phyloP scores from a whole-genome alignment of 495 filamentous ascomycete genomes.

The Haplographium delicatum region DNA sequence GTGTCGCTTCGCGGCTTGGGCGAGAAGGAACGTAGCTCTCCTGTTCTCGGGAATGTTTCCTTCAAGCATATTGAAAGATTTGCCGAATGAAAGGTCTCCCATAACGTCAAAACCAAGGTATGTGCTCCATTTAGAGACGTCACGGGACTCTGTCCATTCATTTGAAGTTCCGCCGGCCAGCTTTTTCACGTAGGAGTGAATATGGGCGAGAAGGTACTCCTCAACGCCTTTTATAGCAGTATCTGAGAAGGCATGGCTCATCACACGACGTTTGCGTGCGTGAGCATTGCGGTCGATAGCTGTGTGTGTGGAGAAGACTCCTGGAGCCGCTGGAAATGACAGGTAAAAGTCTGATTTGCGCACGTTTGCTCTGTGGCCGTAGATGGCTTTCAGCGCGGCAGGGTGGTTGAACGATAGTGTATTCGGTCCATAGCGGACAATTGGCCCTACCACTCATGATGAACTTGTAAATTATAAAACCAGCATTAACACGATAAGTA shows the following conservation, averaged over 20 bases:
- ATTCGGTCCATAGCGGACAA: not conserved
- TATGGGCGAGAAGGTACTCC: not conserved
- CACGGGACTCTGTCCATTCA: not conserved
- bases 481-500: no score
- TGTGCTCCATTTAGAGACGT: not conserved
- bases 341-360: slow-evolving; percentile 10
- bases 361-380: slow-evolving; percentile 33
- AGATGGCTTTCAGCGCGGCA: slow-evolving; percentile 43
- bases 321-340: slow-evolving; percentile 39
- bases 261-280: slow-evolving; percentile 5
- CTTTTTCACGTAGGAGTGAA: no score
- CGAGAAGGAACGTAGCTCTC: no score
- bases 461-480: no score
- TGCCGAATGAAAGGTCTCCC: not conserved
- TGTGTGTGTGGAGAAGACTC: slow-evolving; percentile 1
- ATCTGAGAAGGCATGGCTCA: slow-evolving; percentile 13
- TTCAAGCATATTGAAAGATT: no score
- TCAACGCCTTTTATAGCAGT: slow-evolving; percentile 5
- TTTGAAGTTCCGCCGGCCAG: no score
- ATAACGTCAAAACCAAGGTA: not conserved
- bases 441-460: no score
- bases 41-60: no score
- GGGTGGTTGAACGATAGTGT: slow-evolving; percentile 24
- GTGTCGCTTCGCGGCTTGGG: no score
- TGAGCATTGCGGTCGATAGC: slow-evolving; percentile 4